These are phyloP conservation scores for Agarophyton chilense DNA, from an alignment of 23 red algal genomes.

Conservation along the genomic window DNA sequence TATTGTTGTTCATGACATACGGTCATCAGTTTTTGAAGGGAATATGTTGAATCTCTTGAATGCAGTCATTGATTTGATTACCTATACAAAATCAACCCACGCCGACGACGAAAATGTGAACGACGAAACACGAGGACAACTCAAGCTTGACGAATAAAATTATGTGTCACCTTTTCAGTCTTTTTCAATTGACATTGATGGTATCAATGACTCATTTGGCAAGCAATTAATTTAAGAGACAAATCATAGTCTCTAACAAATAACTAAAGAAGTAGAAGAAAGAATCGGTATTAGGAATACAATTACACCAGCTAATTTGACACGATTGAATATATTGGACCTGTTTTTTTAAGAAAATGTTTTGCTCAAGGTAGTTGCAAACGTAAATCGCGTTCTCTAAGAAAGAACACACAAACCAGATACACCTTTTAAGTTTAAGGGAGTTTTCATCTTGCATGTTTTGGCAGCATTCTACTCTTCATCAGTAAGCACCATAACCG, in stretches of 20 bases:
- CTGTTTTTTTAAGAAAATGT: not conserved
- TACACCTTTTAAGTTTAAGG: not conserved
- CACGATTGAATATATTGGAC: not conserved
- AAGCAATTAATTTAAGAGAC: not conserved
- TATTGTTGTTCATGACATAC: not conserved
- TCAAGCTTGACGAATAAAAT: not conserved
- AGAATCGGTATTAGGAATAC: not conserved
- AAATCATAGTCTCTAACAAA: not conserved
- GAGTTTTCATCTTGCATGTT: not conserved
- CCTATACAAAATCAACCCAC: not conserved
- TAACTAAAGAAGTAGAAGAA: not conserved
- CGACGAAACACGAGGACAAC: not conserved
- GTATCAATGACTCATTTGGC: not conserved
- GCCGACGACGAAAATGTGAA: not conserved
- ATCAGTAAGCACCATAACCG: not conserved
- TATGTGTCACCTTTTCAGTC: conserved; percentile 16
- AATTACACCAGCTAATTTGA: not conserved
- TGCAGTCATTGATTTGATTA: not conserved
- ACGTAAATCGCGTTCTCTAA: not conserved
- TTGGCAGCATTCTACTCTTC: not conserved
- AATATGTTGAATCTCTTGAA: not conserved
- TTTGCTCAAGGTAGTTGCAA: not conserved
- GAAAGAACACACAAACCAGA: not conserved
- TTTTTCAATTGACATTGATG: not conserved
- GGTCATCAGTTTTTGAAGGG: not conserved